Conservation (phyloP, 768 basidiomycete species). For the Macrolepiota fuliginosa region DNA sequence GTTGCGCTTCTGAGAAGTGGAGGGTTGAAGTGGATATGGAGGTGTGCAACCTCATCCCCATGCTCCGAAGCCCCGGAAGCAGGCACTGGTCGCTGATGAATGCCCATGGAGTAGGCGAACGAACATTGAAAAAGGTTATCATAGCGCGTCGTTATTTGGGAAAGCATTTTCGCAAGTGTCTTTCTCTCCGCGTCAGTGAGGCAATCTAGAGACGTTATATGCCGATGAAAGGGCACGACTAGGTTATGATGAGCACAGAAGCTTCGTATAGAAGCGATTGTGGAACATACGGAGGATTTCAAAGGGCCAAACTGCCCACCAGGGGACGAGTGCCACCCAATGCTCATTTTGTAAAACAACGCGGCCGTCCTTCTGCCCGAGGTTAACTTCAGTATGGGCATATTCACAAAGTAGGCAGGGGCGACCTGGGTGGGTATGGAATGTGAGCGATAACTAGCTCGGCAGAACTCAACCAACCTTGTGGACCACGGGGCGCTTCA, state of each 20-base stretch:
- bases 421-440: slow-evolving; percentile 32
- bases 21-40: slow-evolving; percentile 87
- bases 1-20: slow-evolving; percentile 80
- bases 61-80: slow-evolving; percentile 32
- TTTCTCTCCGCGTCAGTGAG: slow-evolving; percentile 59
- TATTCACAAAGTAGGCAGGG: slow-evolving; percentile 83
- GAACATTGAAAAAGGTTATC: slow-evolving; percentile 83
- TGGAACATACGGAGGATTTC: slow-evolving; percentile 66
- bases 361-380: slow-evolving; percentile 40
- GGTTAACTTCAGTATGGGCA: slow-evolving; percentile 56
- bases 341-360: slow-evolving; percentile 70
- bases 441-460: neutral
- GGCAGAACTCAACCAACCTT: slow-evolving; percentile 26
- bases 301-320: slow-evolving; percentile 96
- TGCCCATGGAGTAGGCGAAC: slow-evolving; percentile 93
- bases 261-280: neutral
- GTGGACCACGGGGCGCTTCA: slow-evolving; percentile 53
- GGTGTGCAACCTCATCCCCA: slow-evolving; percentile 61
- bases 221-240: slow-evolving; percentile 79
- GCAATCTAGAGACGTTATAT: slow-evolving; percentile 68
- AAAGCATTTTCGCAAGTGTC: slow-evolving; percentile 68
- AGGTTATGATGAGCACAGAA: slow-evolving; percentile 5
- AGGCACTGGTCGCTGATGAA: slow-evolving; percentile 80
- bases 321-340: slow-evolving; percentile 86
- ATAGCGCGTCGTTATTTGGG: slow-evolving; percentile 61